Evolutionary conservation across 371 early-diverging fungal genomes (phyloP), one percentile per base, ranked within the genome.

Genomic region (Haplosporangium sp.): DNA sequence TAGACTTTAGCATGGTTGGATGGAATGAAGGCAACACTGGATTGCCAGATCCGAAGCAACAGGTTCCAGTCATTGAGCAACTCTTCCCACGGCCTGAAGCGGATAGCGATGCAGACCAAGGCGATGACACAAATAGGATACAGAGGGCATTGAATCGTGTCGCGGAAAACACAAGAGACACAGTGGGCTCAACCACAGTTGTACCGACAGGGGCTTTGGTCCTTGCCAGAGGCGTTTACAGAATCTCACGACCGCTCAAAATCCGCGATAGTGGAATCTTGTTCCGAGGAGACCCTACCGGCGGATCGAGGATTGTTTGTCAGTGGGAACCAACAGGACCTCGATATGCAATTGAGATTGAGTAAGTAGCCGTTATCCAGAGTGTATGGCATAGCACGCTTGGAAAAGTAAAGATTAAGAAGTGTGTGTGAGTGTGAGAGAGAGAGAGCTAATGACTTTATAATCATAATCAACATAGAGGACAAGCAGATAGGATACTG

Each of bases 1-100:
- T 84, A 55, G 85, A 86, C 53, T 86, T 86, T 59, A 85, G 84
- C 16, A 79, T 80, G 64, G 86, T 80, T 7, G 85, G 85, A 0
- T 86, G 83, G 76, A 81, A 82, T 57, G 83, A 84, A 60, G 86
- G 86, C 5, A 73, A 81, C 64, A 80, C 79, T 4, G 69, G 69
- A 5, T 20, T 85, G 0, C 81, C 82, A 0, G 61, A 69, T 23
- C 16, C 73, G 21, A 41, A 59, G 0, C 42, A 56, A 6, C 57
- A 72, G 21, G 48, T 83, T 3, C 77, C 74, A 11, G 70, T 79
- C 0, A 43, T 73, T 0, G 65, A 74, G 21, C 45, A 47, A 0
- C 58, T 85, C 12, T 63, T 55, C 12, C 83, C 84, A 12, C 56
- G 66, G 23, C 45, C 54, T 1, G 73, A 52, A 9, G 56, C 74